A percentile compares a stretch with the other conserved stretches of the same genome.
Evolutionary conservation across 208 protist genomes (phyloP).

Genomic region (Wallacemonas sp.): DNA sequence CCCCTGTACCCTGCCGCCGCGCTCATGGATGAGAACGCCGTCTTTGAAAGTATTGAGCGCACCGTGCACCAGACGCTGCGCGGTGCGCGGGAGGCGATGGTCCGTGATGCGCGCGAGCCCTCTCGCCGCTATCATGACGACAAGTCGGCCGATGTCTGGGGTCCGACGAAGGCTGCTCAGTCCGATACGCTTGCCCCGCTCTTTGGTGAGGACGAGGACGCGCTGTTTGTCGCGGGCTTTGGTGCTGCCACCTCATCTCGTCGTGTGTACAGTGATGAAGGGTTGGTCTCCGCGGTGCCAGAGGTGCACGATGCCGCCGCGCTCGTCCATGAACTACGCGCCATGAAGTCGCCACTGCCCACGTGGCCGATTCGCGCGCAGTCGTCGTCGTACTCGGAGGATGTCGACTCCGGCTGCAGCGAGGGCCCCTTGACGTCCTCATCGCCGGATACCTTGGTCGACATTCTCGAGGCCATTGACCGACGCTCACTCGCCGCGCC

Average conservation of each 20-base stretch:
- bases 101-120: background rate
- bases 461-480: constrained; percentile 13
- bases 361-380: too few species aligned
- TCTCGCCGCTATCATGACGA: constrained; percentile 3
- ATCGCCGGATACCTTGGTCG: constrained; percentile 6
- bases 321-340: background rate
- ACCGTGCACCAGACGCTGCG: constrained; percentile 20
- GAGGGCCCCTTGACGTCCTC: background rate
- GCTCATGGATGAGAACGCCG: background rate
- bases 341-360: background rate
- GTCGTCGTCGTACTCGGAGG: too few species aligned
- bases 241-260: background rate
- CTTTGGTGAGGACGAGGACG: too few species aligned
- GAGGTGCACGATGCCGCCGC: background rate
- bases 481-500: background rate
- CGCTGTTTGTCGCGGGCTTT: background rate
- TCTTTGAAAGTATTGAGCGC: constrained; percentile 11
- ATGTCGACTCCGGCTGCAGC: too few species aligned
- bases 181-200: too few species aligned
- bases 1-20: background rate
- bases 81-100: constrained; percentile 15
- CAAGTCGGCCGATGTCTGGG: constrained; percentile 1
- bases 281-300: background rate
- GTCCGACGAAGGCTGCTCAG: background rate
- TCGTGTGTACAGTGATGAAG: too few species aligned